Evolutionary conservation across 2,329 filamentous ascomycete species (phyloP).

Genomic region (Sporothrix pallida): DNA sequence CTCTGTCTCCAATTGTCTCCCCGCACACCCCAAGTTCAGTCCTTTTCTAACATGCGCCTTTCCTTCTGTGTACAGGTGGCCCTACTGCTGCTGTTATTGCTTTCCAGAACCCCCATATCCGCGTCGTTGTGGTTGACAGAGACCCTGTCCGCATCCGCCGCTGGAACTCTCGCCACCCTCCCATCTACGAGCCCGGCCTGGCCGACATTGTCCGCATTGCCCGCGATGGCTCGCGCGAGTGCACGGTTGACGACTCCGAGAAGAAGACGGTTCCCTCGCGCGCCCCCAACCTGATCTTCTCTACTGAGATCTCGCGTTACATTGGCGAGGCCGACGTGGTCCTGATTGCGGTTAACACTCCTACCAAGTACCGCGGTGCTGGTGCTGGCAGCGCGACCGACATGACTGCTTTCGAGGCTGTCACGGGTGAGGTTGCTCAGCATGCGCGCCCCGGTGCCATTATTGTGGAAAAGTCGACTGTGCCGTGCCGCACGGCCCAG

Average conservation of each 20-base stretch:
- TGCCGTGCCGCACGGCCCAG: conserved; percentile 75
- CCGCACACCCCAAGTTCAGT: not conserved
- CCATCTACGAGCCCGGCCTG: conserved; percentile 77
- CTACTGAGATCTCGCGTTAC: conserved; percentile 65
- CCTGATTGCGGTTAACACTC: conserved; percentile 79
- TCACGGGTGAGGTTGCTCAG: conserved; percentile 69
- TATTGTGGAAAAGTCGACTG: conserved; percentile 82
- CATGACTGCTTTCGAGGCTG: conserved; percentile 73
- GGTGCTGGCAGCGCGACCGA: conserved; percentile 75
- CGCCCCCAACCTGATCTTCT: conserved; percentile 73
- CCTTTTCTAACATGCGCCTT: not conserved
- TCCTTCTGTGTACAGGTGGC: conserved; percentile 58
- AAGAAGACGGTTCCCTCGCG: conserved; percentile 49
- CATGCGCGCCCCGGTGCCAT: conserved; percentile 71
- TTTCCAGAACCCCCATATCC: conserved; percentile 71
- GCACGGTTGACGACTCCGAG: conserved; percentile 48
- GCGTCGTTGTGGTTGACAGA: conserved; percentile 76
- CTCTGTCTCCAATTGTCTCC: not conserved
- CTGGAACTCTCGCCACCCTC: conserved; percentile 76
- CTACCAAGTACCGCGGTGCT: conserved; percentile 72
- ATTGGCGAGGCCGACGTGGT: conserved; percentile 74
- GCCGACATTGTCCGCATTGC: conserved; percentile 69
- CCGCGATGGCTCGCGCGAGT: conserved; percentile 61
- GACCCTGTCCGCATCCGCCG: conserved; percentile 68
- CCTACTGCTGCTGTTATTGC: conserved; percentile 78